Base-by-base conservation (phyloP, 2,329 filamentous ascomycete genomes). In the Cercospora sp. region DNA sequence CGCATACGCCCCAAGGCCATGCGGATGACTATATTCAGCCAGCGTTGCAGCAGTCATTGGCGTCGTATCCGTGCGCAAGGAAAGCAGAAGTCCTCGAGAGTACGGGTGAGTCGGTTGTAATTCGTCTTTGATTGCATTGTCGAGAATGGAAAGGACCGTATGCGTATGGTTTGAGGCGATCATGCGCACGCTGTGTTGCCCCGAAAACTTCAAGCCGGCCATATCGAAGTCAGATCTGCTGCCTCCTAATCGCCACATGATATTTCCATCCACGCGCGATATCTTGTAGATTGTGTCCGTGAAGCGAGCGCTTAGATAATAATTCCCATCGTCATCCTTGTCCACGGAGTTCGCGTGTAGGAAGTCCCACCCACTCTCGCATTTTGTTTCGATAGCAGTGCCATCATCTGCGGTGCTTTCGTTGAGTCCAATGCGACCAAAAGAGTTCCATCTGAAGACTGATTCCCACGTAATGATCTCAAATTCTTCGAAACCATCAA, bases 221-320 rank as follows among this genome's bases (percentile, higher is more conserved):
- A 69, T 65, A 12, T 45, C 58, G 58, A 73, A 74, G 64, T 69
- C 64, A 9, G 66, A 63, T 12, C 36, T 33, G 2, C 7, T 26
- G n/a, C 67, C 67, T n/a, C 67, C 67, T 9, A 87, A 77, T 18
- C 80, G 82, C 86, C 85, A 87, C 20, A 84, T 75, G 36, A 85
- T 78, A 31, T 73, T 75, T 20, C 85, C 84, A 20, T 82, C 80
- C 5, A 77, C 78, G 5, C 77, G 76, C 67, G 82, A 82, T 70
- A 87, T 80, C 55, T 80, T 81, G 60, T 80, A 80, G 18, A 87
- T 77, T 7, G 81, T 79, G 72, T 80, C 80, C 48, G 81, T 80
- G 72, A 85, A 80, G 1, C 84, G 81, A 1, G 81, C 80, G 0
- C 85, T 87, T 31, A 87, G 78, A 6, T 87, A 73, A 66, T 84